These are phyloP conservation scores for Thalassiosira mediterranea DNA, from an alignment of 352 stramenopile genomes.

Conservation along the genomic window DNA sequence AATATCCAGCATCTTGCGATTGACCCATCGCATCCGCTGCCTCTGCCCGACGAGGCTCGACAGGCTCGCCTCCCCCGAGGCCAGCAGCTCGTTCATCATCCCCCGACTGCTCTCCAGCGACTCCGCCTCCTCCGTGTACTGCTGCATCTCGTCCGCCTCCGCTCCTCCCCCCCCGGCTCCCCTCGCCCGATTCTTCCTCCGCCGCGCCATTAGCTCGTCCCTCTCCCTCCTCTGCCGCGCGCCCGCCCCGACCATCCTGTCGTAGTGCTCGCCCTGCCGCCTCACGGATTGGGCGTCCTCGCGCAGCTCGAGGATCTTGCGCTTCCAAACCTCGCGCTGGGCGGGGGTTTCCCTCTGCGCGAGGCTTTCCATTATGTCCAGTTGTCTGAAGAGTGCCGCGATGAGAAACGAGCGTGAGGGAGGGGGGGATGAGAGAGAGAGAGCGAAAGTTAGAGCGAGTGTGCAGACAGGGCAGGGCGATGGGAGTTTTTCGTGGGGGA, in stretches of 20 bases:
- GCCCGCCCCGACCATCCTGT: constrained; percentile 64
- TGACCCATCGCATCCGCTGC: constrained; percentile 64
- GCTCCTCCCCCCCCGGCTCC: constrained; percentile 8
- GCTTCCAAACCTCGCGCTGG: constrained; percentile 77
- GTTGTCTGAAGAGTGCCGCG: constrained; percentile 55
- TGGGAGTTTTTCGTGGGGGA: neutral
- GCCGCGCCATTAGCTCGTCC: constrained; percentile 66
- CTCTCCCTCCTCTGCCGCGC: constrained; percentile 68
- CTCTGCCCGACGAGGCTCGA: constrained; percentile 60
- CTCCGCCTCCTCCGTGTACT: constrained; percentile 69
- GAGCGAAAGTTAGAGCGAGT: no score
- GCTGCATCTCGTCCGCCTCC: constrained; percentile 52
- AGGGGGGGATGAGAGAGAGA: neutral
- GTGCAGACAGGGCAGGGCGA: neutral
- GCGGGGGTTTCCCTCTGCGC: constrained; percentile 69
- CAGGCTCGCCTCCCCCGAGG: constrained; percentile 60
- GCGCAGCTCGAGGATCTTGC: constrained; percentile 77
- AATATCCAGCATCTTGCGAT: constrained; percentile 71
- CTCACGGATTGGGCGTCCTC: constrained; percentile 68
- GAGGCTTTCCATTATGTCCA: constrained; percentile 75
- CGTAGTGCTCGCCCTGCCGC: constrained; percentile 63
- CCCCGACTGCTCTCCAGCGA: constrained; percentile 63
- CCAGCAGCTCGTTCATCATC: constrained; percentile 75
- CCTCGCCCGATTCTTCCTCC: constrained; percentile 35
- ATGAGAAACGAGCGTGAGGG: neutral